Conservation (phyloP, 495 filamentous ascomycete genomes). For the Hypoxylon subgilvum region DNA sequence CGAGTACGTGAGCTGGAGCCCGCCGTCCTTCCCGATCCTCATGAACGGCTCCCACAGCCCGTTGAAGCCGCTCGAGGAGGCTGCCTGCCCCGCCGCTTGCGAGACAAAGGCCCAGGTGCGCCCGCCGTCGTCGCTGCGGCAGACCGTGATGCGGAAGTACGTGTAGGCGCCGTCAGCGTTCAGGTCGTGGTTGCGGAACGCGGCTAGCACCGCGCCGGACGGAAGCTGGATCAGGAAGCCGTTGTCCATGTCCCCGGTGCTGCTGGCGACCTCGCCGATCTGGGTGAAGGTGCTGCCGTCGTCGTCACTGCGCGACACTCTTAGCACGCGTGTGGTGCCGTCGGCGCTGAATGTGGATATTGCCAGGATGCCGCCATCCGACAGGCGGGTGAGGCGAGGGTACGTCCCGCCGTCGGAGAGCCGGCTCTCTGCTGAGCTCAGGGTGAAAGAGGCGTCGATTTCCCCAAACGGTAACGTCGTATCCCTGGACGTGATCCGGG, state of each 20-base stretch:
- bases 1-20: constrained; percentile 66
- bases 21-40: constrained; percentile 51
- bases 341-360: constrained; percentile 45
- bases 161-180: constrained; percentile 45
- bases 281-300: constrained; percentile 47
- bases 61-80: constrained; percentile 47
- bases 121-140: constrained; percentile 59
- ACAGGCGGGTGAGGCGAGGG: constrained; percentile 52
- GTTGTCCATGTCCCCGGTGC: constrained; percentile 62
- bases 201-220: constrained; percentile 55
- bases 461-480: constrained; percentile 9
- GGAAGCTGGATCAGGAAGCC: constrained; percentile 61
- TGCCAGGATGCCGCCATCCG: constrained; percentile 54
- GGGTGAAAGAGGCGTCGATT: constrained; percentile 21
- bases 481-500: constrained; percentile 8
- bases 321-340: constrained; percentile 42
- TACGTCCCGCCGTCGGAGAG: constrained; percentile 49
- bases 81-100: constrained; percentile 48
- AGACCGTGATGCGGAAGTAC: constrained; percentile 66
- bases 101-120: constrained; percentile 57
- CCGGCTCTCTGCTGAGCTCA: constrained; percentile 14
- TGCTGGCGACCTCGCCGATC: constrained; percentile 34
- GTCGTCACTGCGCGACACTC: constrained; percentile 48
- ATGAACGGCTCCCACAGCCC: constrained; percentile 70
- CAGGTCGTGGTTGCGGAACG: constrained; percentile 66